Conservation (phyloP, 2,329 filamentous ascomycete genomes). For the Ophiognomonia clavigignenti-juglandacearum region DNA sequence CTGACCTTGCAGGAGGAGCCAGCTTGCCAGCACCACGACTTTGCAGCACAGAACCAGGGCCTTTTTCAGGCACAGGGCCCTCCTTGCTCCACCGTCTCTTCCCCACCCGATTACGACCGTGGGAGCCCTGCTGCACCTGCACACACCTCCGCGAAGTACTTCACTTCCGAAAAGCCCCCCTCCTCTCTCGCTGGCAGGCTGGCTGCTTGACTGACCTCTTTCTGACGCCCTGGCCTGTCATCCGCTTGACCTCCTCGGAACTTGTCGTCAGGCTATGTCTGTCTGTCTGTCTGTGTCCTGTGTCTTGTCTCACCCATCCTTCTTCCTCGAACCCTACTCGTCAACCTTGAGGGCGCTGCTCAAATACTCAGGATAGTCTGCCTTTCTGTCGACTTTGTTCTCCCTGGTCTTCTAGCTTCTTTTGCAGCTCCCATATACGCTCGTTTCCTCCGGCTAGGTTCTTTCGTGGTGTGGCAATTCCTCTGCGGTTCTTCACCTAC, state of each 20-base stretch:
- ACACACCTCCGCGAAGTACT: conserved; percentile 14
- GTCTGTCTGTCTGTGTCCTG: too few species aligned
- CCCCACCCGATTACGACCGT: conserved; percentile 14
- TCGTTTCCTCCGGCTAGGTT: neutral
- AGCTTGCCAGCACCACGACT: too few species aligned
- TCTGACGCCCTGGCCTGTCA: neutral
- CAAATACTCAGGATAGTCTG: too few species aligned
- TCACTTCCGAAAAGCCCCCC: conserved; percentile 15
- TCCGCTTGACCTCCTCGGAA: neutral
- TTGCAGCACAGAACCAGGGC: conserved; percentile 8
- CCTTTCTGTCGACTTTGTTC: too few species aligned
- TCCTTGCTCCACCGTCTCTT: conserved; percentile 11
- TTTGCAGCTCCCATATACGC: conserved; percentile 1
- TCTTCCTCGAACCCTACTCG: neutral
- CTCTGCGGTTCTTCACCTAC: neutral
- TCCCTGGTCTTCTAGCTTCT: too few species aligned
- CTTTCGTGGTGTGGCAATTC: too few species aligned
- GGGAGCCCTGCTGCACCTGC: conserved; percentile 11
- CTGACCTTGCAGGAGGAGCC: too few species aligned
- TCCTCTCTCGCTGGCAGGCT: neutral
- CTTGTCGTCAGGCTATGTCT: conserved; percentile 12
- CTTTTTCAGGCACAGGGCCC: conserved; percentile 9
- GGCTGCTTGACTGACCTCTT: too few species aligned
- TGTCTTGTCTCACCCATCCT: conserved; percentile 15
- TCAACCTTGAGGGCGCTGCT: conserved; percentile 1